Base-by-base conservation (phyloP, 148 eudicot species). In the Spergularia marina region DNA sequence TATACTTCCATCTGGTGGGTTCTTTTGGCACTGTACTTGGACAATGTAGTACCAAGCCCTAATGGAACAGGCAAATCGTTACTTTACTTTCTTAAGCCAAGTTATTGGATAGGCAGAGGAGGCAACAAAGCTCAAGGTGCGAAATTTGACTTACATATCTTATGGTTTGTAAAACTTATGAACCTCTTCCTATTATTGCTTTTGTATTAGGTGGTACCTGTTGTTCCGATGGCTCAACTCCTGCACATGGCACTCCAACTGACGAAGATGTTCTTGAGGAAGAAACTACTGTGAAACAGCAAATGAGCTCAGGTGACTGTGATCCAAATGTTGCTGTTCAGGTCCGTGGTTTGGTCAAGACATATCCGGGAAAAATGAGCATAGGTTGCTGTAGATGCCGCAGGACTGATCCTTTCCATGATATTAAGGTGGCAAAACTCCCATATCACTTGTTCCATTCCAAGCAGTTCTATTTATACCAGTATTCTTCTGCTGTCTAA, bases 181-280 rank as follows among this genome's bases (percentile, higher is more conserved):
- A 17, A 51, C 63, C 36, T n/a, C 44, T 66, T 57, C n/a, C 47
- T 4, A 68, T 44, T 5, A 68, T 56, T 65, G 36, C 40, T 15
- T 57, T 60, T 53, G 52, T 63, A 36, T 47, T 76, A 87, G 93
- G 90, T 55, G 87, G 89, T 74, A 71, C 85, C 14, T 85, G 88
- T 84, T 73, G 89, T 71, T 88, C 89, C 84, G 47, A 67, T 40
- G 61, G 83, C 49, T 79, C 92, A 57, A 76, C 74, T 77, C 87
- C 88, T 49, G 53, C 82, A n/a, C 20, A 66, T 55, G 85, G 84
- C 63, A 63, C 63, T 40, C 85, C 92, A 70, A 88, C 86, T 78
- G 98, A 93, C 53, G 88, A 78, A 53, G 97, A 91, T 70, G 98
- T 93, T 13, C 85, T 77, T 51, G 89, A 87, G 79, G 98, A 93